phyloP scores from a whole-genome alignment of 2,329 filamentous ascomycete genomes.

The Ceratocystis albifundus region DNA sequence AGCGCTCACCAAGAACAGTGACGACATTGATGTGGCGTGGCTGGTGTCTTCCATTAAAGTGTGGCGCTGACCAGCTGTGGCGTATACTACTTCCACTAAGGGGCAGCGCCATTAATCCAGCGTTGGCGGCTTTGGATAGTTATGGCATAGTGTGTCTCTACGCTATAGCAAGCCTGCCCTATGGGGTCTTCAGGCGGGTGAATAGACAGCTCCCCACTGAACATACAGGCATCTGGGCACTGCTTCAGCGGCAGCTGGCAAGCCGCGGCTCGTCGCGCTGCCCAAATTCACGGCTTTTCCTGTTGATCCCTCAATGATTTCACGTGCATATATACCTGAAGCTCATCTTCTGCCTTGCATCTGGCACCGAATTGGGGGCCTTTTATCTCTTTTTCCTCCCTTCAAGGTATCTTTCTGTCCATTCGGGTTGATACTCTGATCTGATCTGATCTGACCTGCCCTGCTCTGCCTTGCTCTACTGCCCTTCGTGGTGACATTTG shows the following conservation, averaged over 20 bases:
- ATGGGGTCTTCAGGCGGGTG: no score
- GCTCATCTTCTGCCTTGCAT: neutral
- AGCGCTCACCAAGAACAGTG: neutral
- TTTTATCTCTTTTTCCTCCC: neutral
- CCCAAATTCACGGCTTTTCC: slow-evolving; percentile 7
- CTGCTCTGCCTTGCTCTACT: neutral
- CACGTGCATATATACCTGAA: slow-evolving; percentile 7
- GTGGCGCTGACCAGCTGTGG: neutral
- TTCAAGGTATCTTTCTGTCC: neutral
- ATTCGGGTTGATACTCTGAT: neutral
- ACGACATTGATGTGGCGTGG: slow-evolving; percentile 15
- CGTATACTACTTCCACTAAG: neutral
- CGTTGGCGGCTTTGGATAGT: no score
- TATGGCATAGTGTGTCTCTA: neutral
- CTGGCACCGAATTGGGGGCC: neutral
- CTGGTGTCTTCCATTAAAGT: neutral
- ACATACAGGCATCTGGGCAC: neutral
- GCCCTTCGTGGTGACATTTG: no score
- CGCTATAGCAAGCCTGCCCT: neutral
- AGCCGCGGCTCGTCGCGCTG: neutral
- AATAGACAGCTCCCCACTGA: no score
- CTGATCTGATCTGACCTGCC: neutral
- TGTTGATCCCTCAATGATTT: neutral
- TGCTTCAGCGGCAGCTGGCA: neutral
- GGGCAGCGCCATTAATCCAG: no score